These are phyloP conservation scores for Colletotrichum tropicale DNA, from an alignment of 2,329 filamentous ascomycete genomes.

Conservation along the genomic window DNA sequence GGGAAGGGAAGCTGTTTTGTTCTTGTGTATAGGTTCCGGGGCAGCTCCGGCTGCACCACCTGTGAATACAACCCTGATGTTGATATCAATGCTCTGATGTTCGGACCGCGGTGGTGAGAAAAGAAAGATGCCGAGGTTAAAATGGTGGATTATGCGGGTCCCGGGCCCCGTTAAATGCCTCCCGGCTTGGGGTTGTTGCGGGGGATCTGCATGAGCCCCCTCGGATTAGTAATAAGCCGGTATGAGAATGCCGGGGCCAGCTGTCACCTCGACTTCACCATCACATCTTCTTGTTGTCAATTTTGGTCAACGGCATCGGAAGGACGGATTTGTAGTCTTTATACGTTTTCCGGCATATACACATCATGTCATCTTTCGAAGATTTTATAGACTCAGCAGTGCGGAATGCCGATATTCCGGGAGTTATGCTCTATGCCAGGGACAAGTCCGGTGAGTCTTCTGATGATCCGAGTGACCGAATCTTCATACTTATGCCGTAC, in stretches of 20 bases:
- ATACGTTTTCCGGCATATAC: no score
- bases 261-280: background rate
- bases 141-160: background rate
- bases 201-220: background rate
- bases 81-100: background rate
- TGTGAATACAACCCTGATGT: background rate
- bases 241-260: background rate
- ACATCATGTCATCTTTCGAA: conserved; percentile 12
- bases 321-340: no score
- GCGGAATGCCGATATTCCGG: conserved; percentile 6
- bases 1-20: background rate
- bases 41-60: background rate
- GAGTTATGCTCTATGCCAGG: conserved; percentile 12
- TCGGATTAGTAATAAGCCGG: background rate
- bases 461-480: background rate
- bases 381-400: conserved; percentile 5
- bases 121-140: background rate
- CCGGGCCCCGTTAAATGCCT: background rate
- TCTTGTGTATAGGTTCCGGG: background rate
- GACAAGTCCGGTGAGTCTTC: conserved; percentile 9
- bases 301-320: no score
- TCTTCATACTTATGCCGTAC: background rate
- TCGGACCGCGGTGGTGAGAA: background rate
- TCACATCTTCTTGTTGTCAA: background rate
- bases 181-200: background rate